Evolutionary conservation across 305 asterid genomes (phyloP).

Genomic region (Fraxinus sp.): DNA sequence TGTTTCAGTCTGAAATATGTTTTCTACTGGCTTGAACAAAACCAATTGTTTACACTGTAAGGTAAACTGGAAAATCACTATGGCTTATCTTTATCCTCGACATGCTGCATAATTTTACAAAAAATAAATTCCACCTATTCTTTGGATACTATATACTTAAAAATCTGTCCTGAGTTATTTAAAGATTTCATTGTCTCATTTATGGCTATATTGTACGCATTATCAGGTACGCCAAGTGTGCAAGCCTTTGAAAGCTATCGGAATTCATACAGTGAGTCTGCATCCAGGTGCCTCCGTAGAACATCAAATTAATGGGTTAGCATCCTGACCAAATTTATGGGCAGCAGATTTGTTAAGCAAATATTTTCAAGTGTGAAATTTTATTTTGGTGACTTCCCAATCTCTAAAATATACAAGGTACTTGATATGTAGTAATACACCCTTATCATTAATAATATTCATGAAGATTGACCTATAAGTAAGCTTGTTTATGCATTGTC

Average conservation of each 20-base stretch:
- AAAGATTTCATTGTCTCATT: neutral
- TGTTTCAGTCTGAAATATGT: neutral
- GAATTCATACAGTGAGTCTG: slow-evolving; percentile 47
- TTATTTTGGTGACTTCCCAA: neutral
- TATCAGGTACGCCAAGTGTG: slow-evolving; percentile 43
- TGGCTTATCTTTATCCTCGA: neutral
- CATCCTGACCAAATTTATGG: neutral
- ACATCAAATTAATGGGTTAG: slow-evolving; percentile 49
- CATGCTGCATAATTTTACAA: neutral
- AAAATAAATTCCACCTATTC: neutral
- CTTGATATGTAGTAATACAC: neutral
- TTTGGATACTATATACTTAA: neutral
- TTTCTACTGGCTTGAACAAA: neutral
- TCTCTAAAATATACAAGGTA: neutral
- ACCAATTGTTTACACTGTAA: neutral
- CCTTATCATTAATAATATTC: neutral
- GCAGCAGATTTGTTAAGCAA: neutral
- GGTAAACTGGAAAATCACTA: neutral
- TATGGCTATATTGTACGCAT: neutral
- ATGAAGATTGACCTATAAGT: neutral
- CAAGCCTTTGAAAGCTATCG: slow-evolving; percentile 47
- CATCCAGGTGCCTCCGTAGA: slow-evolving; percentile 49
- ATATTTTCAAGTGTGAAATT: neutral
- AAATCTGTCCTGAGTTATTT: neutral
- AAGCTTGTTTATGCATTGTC: neutral